Base-by-base conservation (phyloP, 306 rosid genomes). In the Crataegus laevigata region DNA sequence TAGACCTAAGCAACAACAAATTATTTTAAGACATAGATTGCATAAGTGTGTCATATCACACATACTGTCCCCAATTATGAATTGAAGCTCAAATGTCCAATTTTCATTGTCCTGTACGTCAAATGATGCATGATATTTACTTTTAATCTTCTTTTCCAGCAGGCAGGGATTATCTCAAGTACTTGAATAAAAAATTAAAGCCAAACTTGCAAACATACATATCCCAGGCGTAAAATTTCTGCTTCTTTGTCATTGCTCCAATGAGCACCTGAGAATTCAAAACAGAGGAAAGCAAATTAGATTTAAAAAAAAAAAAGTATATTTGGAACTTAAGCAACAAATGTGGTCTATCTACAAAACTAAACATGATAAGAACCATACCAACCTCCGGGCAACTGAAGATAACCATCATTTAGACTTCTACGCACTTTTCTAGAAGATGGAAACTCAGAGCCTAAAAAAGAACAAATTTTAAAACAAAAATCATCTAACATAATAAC, bases 161-260 rank as follows among this genome's bases (percentile, higher is more conserved):
- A 62, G 38, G 6, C 24, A 62, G 22, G 22, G 22, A 62, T 29
- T 17, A 28, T 62, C 22, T 62, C 3, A 62, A 28, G 6, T 36
- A 62, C 22, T 6, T 29, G 40, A 62, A 62, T 28, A 0, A 11
- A 62, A 59, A 62, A 29, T 15, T 6, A 51, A 55, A 29, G 22
- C 40, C 17, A 62, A 14, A 62, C 11, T 13, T 59, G 25, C 26
- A 66, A 75, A 72, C 89, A 75, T 88, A 92, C 98, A 82, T 83
- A 86, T 78, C 96, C 94, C 81, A 93, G 66, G 22, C 98, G 94
- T 85, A 93, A 84, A 59, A 76, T 70, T 80, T 87, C 81, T 61
- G 94, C 92, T 51, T 93, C 96, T 75, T 89, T 85, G 77, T 93
- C 96, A 61, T 90, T 89, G 45, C 76, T 78, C 98, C 92, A 90